Conservation (phyloP, 202 grass and related monocot genomes). For the Miscanthus sacchariflorus region DNA sequence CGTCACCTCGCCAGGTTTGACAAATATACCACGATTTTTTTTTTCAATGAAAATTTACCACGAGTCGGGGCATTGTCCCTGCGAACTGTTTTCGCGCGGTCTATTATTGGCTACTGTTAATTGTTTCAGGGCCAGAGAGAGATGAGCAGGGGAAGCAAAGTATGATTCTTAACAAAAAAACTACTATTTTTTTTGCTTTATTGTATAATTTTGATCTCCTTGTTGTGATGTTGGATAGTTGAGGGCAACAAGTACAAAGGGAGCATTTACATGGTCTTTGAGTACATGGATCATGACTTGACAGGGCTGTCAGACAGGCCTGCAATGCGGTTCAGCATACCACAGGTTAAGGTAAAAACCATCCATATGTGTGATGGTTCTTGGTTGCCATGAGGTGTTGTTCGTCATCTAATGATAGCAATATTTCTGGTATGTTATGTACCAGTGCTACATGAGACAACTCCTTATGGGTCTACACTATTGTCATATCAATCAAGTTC, state of each 20-base stretch:
- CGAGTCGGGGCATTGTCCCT: not conserved
- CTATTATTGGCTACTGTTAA: not conserved
- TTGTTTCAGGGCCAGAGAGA: constrained; percentile 48
- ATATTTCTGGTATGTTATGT: constrained; percentile 35
- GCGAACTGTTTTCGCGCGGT: not conserved
- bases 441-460: constrained; percentile 94
- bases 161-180: constrained; percentile 35
- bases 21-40: not conserved
- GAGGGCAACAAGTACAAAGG: constrained; percentile 94
- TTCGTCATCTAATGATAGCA: constrained; percentile 26
- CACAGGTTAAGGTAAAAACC: constrained; percentile 93
- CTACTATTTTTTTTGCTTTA: not conserved
- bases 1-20: constrained; percentile 83
- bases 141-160: constrained; percentile 60
- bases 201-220: not conserved
- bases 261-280: constrained; percentile 98
- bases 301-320: constrained; percentile 80
- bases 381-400: constrained; percentile 28
- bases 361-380: constrained; percentile 39
- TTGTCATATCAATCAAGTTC: constrained; percentile 97
- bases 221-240: constrained; percentile 47
- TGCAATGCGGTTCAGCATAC: constrained; percentile 76
- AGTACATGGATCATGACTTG: constrained; percentile 99
- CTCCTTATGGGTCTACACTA: constrained; percentile 87
- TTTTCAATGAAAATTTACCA: not conserved